Evolutionary conservation across 2,329 filamentous ascomycete genomes (phyloP).

Genomic region (Apiospora hydei): DNA sequence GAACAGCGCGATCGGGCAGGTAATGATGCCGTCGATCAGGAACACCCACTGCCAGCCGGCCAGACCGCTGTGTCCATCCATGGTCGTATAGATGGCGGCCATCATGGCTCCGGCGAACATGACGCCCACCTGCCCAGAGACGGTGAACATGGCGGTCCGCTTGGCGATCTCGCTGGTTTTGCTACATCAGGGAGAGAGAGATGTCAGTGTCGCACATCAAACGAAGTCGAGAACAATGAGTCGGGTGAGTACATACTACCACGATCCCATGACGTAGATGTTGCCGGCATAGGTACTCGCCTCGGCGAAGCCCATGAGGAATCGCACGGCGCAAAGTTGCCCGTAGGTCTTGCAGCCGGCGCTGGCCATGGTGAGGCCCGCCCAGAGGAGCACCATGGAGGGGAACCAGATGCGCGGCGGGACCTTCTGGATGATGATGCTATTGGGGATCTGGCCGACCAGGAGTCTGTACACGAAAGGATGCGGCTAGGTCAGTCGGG

Average conservation of each 20-base stretch:
- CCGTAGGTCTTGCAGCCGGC: conserved; percentile 41
- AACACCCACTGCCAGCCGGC: conserved; percentile 54
- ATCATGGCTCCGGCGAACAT: conserved; percentile 64
- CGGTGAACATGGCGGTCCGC: conserved; percentile 58
- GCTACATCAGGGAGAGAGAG: not conserved
- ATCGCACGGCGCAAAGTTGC: conserved; percentile 49
- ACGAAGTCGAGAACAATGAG: too few relatives aligned
- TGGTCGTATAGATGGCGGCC: conserved; percentile 47
- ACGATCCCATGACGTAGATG: conserved; percentile 21
- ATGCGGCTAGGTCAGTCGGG: not conserved
- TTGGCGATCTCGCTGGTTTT: conserved; percentile 53
- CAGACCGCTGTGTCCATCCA: conserved; percentile 51
- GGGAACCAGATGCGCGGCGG: conserved; percentile 57
- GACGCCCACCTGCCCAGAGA: conserved; percentile 56
- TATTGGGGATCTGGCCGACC: conserved; percentile 52
- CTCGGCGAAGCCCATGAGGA: conserved; percentile 53
- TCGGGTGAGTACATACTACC: not conserved
- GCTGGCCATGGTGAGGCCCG: conserved; percentile 47
- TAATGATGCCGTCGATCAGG: conserved; percentile 54
- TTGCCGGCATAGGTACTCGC: conserved; percentile 49
- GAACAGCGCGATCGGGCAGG: conserved; percentile 53
- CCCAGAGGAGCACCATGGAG: conserved; percentile 55
- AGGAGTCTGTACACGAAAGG: not conserved
- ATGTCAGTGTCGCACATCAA: not conserved
- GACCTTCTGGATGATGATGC: conserved; percentile 55